These are phyloP conservation scores for Pseudotsuga menziesii DNA, from an alignment of 75 land plant species.

Conservation along the genomic window DNA sequence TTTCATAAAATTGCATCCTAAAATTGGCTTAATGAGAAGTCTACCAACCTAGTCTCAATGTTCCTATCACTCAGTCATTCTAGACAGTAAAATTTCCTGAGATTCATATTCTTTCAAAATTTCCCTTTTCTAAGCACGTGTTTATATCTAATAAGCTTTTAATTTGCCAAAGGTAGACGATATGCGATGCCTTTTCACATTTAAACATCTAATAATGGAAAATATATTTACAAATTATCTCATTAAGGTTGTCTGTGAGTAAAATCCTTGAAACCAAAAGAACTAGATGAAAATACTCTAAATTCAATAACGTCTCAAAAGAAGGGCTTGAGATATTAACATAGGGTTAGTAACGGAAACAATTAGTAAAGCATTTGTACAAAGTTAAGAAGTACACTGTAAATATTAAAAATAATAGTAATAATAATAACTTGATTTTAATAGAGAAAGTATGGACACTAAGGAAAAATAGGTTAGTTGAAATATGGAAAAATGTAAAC, in stretches of 20 bases:
- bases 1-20: too few species aligned
- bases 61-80: too few species aligned
- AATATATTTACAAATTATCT: background rate
- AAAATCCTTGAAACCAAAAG: background rate
- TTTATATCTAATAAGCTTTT: background rate
- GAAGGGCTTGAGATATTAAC: background rate
- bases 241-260: background rate
- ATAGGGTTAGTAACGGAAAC: background rate
- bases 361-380: background rate
- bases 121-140: background rate
- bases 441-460: too few species aligned
- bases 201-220: background rate
- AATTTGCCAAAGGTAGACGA: background rate
- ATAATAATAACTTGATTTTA: background rate
- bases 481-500: too few species aligned
- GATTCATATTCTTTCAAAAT: too few species aligned
- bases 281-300: background rate
- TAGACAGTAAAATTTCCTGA: background rate
- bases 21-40: background rate
- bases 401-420: background rate
- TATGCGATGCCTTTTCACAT: background rate
- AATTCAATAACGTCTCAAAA: background rate
- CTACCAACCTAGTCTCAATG: background rate
- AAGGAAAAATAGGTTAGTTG: too few species aligned
- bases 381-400: background rate